A percentile compares a stretch with the other conserved stretches of the same genome.
phyloP scores from a whole-genome alignment of 495 filamentous ascomycete species.

The Opeltia flavorubescens region DNA sequence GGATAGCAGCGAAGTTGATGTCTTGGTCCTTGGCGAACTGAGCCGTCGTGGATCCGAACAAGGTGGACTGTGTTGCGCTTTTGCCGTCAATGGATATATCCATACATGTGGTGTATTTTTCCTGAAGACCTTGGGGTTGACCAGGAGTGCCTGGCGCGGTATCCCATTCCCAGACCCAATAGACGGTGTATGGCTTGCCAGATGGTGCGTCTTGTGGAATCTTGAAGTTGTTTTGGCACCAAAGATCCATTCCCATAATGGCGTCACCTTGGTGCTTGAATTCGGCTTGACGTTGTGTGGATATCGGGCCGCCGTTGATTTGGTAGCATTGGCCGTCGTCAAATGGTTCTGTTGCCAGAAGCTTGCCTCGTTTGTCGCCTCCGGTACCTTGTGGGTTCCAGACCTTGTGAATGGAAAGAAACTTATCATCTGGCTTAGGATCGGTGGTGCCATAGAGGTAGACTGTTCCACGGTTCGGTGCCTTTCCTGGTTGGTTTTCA shows the following conservation, averaged over 20 bases:
- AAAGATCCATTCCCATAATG: constrained; percentile 38
- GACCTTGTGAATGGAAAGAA: constrained; percentile 51
- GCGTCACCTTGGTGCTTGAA: constrained; percentile 31
- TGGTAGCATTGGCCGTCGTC: constrained; percentile 83
- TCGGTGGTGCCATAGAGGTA: constrained; percentile 73
- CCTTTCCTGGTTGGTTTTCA: constrained; percentile 43
- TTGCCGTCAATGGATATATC: constrained; percentile 47
- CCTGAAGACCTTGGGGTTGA: constrained; percentile 39
- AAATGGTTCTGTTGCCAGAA: constrained; percentile 59
- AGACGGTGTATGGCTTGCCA: constrained; percentile 52
- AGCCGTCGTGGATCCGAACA: neutral
- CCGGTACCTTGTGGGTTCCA: constrained; percentile 70
- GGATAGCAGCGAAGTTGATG: neutral
- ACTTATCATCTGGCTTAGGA: constrained; percentile 42
- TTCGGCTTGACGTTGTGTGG: constrained; percentile 33
- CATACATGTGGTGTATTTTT: constrained; percentile 73
- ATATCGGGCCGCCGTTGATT: constrained; percentile 38
- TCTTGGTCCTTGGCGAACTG: constrained; percentile 1
- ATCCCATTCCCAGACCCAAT: constrained; percentile 94
- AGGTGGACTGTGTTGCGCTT: neutral
- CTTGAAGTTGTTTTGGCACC: constrained; percentile 65
- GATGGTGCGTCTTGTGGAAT: constrained; percentile 42
- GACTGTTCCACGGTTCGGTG: constrained; percentile 54
- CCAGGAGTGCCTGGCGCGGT: constrained; percentile 30
- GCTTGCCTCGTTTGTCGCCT: constrained; percentile 55